phyloP scores from a whole-genome alignment of 345 rosid genomes.

The Pugionium dolabratum region DNA sequence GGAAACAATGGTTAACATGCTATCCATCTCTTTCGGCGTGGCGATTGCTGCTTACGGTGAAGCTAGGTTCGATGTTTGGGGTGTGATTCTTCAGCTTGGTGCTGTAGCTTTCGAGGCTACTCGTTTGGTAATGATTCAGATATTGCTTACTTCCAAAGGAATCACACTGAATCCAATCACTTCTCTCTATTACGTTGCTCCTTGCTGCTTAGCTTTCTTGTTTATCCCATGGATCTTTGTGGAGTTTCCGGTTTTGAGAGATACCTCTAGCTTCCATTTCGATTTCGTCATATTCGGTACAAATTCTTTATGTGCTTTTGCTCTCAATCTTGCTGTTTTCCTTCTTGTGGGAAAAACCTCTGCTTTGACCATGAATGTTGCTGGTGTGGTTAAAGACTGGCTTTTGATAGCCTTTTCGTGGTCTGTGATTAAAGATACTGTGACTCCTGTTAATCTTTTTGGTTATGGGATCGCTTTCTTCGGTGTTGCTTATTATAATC shows the following conservation, averaged over 20 bases:
- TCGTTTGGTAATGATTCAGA: conserved; percentile 62
- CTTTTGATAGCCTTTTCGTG: conserved; percentile 78
- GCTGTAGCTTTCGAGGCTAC: conserved; percentile 71
- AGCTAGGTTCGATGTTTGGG: conserved; percentile 65
- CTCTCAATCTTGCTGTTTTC: conserved; percentile 74
- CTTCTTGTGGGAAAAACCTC: conserved; percentile 81
- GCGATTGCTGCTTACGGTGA: conserved; percentile 30
- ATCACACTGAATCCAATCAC: conserved; percentile 60
- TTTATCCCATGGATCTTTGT: conserved; percentile 58
- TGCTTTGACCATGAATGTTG: conserved; percentile 85
- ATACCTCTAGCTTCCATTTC: conserved; percentile 58
- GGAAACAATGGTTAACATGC: conserved; percentile 61
- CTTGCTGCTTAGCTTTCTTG: conserved; percentile 61
- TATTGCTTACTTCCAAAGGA: conserved; percentile 58
- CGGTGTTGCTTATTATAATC: conserved; percentile 76
- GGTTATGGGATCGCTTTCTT: conserved; percentile 71
- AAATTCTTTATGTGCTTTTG: conserved; percentile 70
- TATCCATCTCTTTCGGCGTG: conserved; percentile 39
- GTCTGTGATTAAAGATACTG: conserved; percentile 78
- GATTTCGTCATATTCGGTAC: conserved; percentile 57
- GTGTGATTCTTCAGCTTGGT: conserved; percentile 57
- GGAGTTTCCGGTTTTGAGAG: conserved; percentile 57
- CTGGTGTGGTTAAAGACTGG: conserved; percentile 85
- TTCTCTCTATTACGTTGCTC: conserved; percentile 65
- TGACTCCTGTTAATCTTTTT: conserved; percentile 64